Percentiles rank a stretch among this genome's conserved stretches.
phyloP scores from a whole-genome alignment of 306 rosid genomes.

The Vicia faba region DNA sequence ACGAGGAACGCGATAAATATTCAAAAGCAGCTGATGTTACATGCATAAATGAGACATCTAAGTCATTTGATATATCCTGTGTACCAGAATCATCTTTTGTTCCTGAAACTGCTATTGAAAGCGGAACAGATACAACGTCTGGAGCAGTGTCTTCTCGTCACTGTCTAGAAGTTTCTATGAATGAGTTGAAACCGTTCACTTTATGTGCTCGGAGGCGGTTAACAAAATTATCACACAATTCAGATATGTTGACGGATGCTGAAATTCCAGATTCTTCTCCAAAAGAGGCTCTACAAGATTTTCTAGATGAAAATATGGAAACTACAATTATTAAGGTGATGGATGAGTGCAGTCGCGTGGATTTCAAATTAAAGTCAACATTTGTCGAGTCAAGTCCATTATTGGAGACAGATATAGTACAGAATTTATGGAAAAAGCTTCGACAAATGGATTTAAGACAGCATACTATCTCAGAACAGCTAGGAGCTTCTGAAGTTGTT shows the following conservation, averaged over 20 bases:
- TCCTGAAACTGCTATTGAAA: slow-evolving; percentile 70
- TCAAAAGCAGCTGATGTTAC: slow-evolving; percentile 50
- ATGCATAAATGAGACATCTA: slow-evolving; percentile 50
- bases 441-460: slow-evolving; percentile 57
- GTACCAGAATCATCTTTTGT: slow-evolving; percentile 86
- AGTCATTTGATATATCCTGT: slow-evolving; percentile 59
- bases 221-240: slow-evolving; percentile 32
- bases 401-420: slow-evolving; percentile 49
- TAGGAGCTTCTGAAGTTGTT: slow-evolving; percentile 50
- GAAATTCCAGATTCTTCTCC: slow-evolving; percentile 43
- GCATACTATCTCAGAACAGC: slow-evolving; percentile 50
- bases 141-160: slow-evolving; percentile 53
- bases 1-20: slow-evolving; percentile 40
- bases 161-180: slow-evolving; percentile 47
- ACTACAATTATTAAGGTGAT: slow-evolving; percentile 52
- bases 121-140: slow-evolving; percentile 51
- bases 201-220: slow-evolving; percentile 33
- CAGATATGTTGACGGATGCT: slow-evolving; percentile 42
- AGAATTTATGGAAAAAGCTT: slow-evolving; percentile 62
- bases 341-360: slow-evolving; percentile 94
- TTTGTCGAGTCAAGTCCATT: slow-evolving; percentile 43
- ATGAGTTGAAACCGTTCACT: slow-evolving; percentile 43
- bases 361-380: slow-evolving; percentile 47
- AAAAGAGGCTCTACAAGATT: slow-evolving; percentile 49
- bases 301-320: slow-evolving; percentile 50